Percentiles rank a stretch among this genome's conserved stretches.
Conservation (phyloP, 208 protist genomes). For the Trypanosoma theileri region DNA sequence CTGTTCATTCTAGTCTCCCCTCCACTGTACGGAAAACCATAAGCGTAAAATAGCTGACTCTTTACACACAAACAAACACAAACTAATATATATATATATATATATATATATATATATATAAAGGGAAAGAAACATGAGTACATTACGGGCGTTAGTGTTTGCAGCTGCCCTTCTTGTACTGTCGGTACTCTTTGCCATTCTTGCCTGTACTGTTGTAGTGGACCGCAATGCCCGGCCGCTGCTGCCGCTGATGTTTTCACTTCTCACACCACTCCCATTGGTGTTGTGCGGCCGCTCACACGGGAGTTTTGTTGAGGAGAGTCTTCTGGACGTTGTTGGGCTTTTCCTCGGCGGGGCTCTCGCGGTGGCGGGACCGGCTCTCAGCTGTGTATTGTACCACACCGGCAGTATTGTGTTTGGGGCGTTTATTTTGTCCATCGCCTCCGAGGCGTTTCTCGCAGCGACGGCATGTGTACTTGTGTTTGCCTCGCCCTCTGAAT, state of each 20-base stretch:
- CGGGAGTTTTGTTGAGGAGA: conserved; percentile 10
- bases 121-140: not conserved
- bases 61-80: conserved; percentile 8
- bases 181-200: conserved; percentile 52
- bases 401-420: conserved; percentile 38
- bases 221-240: conserved; percentile 55
- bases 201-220: conserved; percentile 51
- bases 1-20: no score
- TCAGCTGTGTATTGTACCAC: conserved; percentile 66
- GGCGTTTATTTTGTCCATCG: conserved; percentile 48
- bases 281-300: conserved; percentile 44
- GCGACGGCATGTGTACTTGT: not conserved
- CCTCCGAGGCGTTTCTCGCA: conserved; percentile 29
- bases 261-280: conserved; percentile 58
- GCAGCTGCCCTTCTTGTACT: conserved; percentile 59
- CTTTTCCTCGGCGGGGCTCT: conserved; percentile 68
- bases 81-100: not conserved
- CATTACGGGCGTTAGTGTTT: conserved; percentile 47
- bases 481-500: not conserved
- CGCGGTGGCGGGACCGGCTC: conserved; percentile 51
- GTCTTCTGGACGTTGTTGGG: conserved; percentile 37
- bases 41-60: no score
- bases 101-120: not conserved
- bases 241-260: conserved; percentile 51
- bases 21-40: no score